Evolutionary conservation across 345 rosid species (phyloP).

Genomic region (Eucalyptus pauciflora): DNA sequence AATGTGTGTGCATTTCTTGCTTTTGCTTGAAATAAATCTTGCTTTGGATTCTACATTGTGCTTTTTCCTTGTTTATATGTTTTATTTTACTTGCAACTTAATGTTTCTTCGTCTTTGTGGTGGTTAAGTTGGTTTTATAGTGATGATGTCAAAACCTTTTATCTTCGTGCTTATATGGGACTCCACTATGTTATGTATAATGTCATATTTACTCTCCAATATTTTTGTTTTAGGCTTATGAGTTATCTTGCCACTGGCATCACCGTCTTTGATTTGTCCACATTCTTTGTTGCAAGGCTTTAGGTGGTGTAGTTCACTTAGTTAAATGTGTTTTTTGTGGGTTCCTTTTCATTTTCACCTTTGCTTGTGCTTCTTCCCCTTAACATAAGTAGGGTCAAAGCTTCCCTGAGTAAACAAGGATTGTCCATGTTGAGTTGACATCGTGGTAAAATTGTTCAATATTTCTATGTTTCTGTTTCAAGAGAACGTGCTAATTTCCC

Average conservation of each 20-base stretch:
- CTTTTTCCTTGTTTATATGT: not conserved
- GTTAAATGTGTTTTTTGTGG: not conserved
- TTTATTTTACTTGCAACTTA: not conserved
- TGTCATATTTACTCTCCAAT: not conserved
- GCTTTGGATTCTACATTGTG: not conserved
- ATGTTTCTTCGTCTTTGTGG: not conserved
- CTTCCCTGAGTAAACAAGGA: not conserved
- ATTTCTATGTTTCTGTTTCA: not conserved
- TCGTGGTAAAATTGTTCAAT: not conserved
- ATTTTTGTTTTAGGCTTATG: not conserved
- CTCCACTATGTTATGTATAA: not conserved
- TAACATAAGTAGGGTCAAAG: not conserved
- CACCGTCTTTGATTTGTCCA: not conserved
- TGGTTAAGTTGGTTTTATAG: not conserved
- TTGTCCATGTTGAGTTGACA: not conserved
- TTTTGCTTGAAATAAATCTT: not conserved
- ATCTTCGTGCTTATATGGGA: not conserved
- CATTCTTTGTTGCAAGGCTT: not conserved
- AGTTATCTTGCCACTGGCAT: not conserved
- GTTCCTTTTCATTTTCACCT: not conserved
- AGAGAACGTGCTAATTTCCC: not conserved
- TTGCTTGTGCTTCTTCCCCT: not conserved
- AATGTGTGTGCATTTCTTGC: not conserved
- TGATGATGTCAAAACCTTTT: not conserved
- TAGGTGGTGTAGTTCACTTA: not conserved